Conservation (phyloP, 2,329 filamentous ascomycete species). For the Sporothrix dimorphospora region DNA sequence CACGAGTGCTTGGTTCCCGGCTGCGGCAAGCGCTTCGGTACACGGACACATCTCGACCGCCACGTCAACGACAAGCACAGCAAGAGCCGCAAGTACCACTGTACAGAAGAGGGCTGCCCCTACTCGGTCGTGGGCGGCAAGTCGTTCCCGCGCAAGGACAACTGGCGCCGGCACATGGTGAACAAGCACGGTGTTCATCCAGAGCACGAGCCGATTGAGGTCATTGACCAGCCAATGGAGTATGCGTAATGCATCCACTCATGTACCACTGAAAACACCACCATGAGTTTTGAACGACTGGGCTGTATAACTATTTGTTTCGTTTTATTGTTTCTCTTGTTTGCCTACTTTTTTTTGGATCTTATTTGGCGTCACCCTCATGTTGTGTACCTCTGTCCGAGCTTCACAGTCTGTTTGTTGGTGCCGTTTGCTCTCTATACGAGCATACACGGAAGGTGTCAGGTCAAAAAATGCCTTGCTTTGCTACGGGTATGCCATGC, state of each 20-base stretch:
- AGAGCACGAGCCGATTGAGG: conserved; percentile 50
- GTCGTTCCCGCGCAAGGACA: conserved; percentile 64
- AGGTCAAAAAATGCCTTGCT: background rate
- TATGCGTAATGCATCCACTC: conserved; percentile 29
- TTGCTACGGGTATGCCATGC: background rate
- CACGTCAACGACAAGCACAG: conserved; percentile 65
- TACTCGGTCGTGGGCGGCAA: conserved; percentile 62
- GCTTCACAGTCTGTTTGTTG: background rate
- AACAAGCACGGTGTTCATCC: conserved; percentile 55
- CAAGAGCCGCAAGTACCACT: conserved; percentile 64
- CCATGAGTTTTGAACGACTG: background rate
- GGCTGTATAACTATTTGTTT: background rate
- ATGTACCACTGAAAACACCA: background rate
- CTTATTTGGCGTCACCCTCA: background rate
- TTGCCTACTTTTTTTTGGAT: background rate
- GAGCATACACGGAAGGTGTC: background rate
- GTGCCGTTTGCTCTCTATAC: too few relatives aligned
- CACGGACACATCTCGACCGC: conserved; percentile 63
- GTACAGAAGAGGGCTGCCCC: conserved; percentile 56
- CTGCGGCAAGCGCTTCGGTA: conserved; percentile 62
- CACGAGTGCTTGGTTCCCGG: conserved; percentile 49
- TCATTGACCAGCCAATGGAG: conserved; percentile 46
- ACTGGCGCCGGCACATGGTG: conserved; percentile 65
- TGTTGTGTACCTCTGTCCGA: background rate
- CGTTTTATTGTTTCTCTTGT: background rate